These are phyloP conservation scores for Exophiala calicioides DNA, from an alignment of 2,329 filamentous ascomycete species.

Conservation along the genomic window DNA sequence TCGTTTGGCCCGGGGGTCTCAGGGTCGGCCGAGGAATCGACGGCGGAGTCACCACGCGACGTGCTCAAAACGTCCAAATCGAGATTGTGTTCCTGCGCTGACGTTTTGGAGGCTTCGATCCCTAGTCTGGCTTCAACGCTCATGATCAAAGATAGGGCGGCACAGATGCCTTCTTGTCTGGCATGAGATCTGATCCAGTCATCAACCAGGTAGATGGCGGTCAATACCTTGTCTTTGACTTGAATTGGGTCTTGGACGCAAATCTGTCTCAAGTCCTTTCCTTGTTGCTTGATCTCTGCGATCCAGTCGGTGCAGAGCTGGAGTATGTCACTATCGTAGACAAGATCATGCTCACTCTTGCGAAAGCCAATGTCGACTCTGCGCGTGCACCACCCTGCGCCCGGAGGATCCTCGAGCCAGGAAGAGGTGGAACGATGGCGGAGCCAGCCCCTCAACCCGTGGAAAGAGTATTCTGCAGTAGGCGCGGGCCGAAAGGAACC, in stretches of 20 bases:
- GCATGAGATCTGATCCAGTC: constrained; percentile 6
- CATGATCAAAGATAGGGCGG: constrained; percentile 1
- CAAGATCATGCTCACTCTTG: constrained; percentile 5
- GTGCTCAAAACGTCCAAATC: too few relatives aligned
- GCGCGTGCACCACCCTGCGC: constrained; percentile 4
- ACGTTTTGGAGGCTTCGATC: background rate
- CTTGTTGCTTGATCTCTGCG: background rate
- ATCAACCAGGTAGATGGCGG: constrained; percentile 9
- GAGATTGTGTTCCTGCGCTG: too few relatives aligned
- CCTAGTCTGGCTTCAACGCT: background rate
- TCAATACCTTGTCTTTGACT: constrained; percentile 3
- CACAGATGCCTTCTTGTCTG: constrained; percentile 2
- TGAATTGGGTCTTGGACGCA: background rate
- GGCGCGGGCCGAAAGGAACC: constrained; percentile 1
- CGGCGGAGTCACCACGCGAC: background rate
- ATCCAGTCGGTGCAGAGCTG: constrained; percentile 5
- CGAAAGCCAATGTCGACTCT: constrained; percentile 6
- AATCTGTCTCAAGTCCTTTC: background rate
- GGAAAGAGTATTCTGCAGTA: constrained; percentile 4
- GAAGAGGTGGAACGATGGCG: constrained; percentile 13
- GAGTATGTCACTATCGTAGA: constrained; percentile 2
- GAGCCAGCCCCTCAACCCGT: constrained; percentile 1
- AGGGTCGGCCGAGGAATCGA: background rate
- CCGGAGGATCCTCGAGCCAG: constrained; percentile 9
- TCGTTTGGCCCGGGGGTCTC: background rate